Conservation (phyloP, 331 rosid genomes). For the Pyracantha coccinea region DNA sequence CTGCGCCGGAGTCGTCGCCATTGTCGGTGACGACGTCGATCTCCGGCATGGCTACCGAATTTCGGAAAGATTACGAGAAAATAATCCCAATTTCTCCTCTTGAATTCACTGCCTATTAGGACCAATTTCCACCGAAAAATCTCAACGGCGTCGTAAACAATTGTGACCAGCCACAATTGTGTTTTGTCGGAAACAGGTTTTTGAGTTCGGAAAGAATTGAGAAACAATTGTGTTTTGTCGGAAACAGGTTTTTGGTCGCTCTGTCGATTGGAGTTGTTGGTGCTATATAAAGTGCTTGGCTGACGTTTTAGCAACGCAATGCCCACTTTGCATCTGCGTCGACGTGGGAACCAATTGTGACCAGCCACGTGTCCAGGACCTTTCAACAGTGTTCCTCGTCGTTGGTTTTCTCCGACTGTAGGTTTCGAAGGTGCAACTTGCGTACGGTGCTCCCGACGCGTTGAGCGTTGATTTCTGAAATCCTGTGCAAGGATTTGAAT, state of each 20-base stretch:
- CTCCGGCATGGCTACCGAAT: conserved; percentile 13
- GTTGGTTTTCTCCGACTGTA: neutral
- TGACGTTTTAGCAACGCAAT: neutral
- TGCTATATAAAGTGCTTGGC: neutral
- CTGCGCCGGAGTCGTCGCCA: neutral
- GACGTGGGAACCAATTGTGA: neutral
- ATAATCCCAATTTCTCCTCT: neutral
- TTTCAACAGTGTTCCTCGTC: too few species aligned
- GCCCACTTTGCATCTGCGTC: neutral
- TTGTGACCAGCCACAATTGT: neutral
- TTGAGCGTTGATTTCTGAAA: neutral
- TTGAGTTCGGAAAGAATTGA: neutral
- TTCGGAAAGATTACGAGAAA: neutral
- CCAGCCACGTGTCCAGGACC: neutral
- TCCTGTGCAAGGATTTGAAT: neutral
- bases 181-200: neutral
- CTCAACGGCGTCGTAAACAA: neutral
- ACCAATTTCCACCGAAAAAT: neutral
- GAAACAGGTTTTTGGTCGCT: neutral
- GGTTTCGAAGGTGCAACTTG: neutral
- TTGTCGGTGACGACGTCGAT: neutral
- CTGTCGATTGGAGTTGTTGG: neutral
- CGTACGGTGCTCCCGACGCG: too few species aligned
- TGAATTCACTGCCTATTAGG: neutral
- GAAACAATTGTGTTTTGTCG: neutral